Conservation (phyloP, 2,329 filamentous ascomycete genomes). For the Aspergillus proliferans region DNA sequence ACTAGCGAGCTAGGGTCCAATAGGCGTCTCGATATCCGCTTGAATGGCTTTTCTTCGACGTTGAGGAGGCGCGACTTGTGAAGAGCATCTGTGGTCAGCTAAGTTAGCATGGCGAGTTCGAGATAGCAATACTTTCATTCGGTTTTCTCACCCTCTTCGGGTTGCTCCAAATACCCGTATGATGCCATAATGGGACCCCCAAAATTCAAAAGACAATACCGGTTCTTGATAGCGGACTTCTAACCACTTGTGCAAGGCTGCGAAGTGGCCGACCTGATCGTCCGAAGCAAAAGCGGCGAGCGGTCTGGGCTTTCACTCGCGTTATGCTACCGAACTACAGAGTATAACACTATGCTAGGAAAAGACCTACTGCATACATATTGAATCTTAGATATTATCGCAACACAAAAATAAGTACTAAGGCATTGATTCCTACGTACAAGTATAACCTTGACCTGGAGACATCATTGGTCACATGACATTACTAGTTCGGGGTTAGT, state of each 20-base stretch:
- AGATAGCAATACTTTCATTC: slow-evolving; percentile 2
- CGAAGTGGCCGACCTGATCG: background rate
- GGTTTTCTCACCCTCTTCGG: slow-evolving; percentile 45
- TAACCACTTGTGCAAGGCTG: background rate
- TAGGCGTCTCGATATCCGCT: slow-evolving; percentile 77
- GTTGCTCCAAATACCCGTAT: slow-evolving; percentile 66
- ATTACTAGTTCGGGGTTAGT: too few species aligned
- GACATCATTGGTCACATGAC: too few species aligned
- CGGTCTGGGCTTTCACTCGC: slow-evolving; percentile 5
- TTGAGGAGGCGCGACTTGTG: slow-evolving; percentile 82
- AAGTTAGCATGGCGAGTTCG: slow-evolving; percentile 12
- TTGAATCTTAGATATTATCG: too few species aligned
- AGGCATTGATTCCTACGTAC: too few species aligned
- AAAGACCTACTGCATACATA: too few species aligned
- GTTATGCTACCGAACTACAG: background rate
- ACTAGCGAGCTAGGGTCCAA: slow-evolving; percentile 62
- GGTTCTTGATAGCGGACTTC: background rate
- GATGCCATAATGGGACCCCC: slow-evolving; percentile 40
- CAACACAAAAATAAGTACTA: too few species aligned
- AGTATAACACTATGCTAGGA: too few species aligned
- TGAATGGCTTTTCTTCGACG: slow-evolving; percentile 88
- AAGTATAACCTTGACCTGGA: too few species aligned
- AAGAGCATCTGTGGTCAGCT: slow-evolving; percentile 56
- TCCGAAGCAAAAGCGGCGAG: slow-evolving; percentile 4
- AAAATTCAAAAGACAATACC: background rate